Conservation (phyloP, 2,329 filamentous ascomycete genomes). For the Xylaria sp. region DNA sequence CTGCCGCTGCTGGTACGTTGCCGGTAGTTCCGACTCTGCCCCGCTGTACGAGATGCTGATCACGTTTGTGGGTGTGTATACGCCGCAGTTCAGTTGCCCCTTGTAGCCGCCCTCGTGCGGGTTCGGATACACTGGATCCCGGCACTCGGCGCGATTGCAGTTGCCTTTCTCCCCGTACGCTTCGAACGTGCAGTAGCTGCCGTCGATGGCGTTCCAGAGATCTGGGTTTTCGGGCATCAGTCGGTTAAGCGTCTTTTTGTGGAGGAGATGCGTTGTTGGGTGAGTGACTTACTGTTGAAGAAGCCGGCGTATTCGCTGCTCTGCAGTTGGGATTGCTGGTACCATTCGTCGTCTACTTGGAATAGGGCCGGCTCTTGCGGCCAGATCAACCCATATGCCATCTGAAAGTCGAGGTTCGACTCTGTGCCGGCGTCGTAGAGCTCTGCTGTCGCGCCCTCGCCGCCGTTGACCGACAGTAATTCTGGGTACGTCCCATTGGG, state of each 20-base stretch:
- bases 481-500: conserved; percentile 54
- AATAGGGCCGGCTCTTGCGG: conserved; percentile 61
- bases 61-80: conserved; percentile 50
- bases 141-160: conserved; percentile 51
- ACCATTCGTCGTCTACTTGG: conserved; percentile 60
- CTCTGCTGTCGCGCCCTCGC: conserved; percentile 45
- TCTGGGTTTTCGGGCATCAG: conserved; percentile 43
- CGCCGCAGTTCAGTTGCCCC: conserved; percentile 53
- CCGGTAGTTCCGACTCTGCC: conserved; percentile 64
- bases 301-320: conserved; percentile 48
- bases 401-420: conserved; percentile 61
- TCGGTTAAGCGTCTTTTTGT: neutral
- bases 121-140: conserved; percentile 65
- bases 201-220: conserved; percentile 64
- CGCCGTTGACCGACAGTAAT: conserved; percentile 53
- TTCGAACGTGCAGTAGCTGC: conserved; percentile 63
- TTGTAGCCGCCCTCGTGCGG: conserved; percentile 60
- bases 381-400: conserved; percentile 62
- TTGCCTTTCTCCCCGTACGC: conserved; percentile 63
- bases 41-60: conserved; percentile 67
- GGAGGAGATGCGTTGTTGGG: neutral
- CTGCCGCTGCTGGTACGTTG: conserved; percentile 64
- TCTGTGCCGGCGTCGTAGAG: conserved; percentile 52
- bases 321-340: conserved; percentile 48
- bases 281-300: conserved; percentile 47